Evolutionary conservation across 176 grass and related monocot species (phyloP), one percentile per base, ranked within the genome.

Genomic region (Phoenix dactylifera): DNA sequence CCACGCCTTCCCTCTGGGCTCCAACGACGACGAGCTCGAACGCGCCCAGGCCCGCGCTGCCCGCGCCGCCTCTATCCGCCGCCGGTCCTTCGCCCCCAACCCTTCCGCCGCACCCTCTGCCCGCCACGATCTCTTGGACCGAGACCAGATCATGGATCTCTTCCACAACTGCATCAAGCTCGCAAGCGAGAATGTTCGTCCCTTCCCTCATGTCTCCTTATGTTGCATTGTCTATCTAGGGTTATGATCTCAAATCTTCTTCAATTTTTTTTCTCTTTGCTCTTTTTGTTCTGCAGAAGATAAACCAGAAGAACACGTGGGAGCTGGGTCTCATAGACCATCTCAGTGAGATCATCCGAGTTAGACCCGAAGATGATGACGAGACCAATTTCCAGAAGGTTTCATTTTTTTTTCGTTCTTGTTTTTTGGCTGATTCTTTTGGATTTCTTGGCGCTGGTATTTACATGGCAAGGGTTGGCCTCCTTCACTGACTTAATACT

Each of bases 351-450:
- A 84, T 97, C 18, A 83, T 97, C 51, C 63, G 76, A 58, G 93
- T 26, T 7, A 83, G 80, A 24, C 67, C 68, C 23, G 93, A 80
- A 18, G 83, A 97, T 4, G 93, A 97, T 58, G 82, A 87, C 60
- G 93, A 97, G 63, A 92, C 84, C 63, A 97, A 97, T 66, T 97
- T 97, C 69, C 93, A 97, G 73, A 97, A 97, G 88, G 93, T 97
- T 49, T 5, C n/a, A 60, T 26, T 54, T 65, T 30, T 30, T 30
- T 6, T 6, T 30, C 5, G 28, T 67, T 58, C 26, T 44, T 67
- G 16, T 12, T 18, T 32, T 54, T 26, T 64, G 5, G 25, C 22
- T 39, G 12, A 63, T 60, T 59, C 16, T 63, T 66, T 26, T 12
- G 35, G 35, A 44, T 44, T 44, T 44, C 35, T 44, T 44, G 7